Base-by-base conservation (phyloP, 352 stramenopile species). In the Phytophthora cryptogea region DNA sequence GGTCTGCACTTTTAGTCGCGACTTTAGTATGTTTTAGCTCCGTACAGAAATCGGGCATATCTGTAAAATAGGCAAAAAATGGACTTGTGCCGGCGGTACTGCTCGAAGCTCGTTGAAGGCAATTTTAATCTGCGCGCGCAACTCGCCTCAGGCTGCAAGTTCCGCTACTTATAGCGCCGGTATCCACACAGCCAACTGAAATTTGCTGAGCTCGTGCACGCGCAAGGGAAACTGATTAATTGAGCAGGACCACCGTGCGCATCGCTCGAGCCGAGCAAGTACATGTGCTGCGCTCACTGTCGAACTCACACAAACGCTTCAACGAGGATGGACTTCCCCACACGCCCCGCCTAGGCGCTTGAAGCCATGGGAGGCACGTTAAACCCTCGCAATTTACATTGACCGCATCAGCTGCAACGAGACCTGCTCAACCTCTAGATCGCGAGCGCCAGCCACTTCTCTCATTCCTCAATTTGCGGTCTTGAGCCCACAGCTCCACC, bases 311-410 rank as follows among this genome's bases (percentile, higher is more conserved):
- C 8, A 16, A 59, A 58, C 30, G 39, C 54, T 65, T 65, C 61
- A 65, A 69, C 47, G 61, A 65, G 28, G 61, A 69, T 69, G 61
- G 61, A 69, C 54, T 65, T 56, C 61, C 45, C 36, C 46, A 32
- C 54, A 59, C 53, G 59, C 40, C 52, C 59, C 46, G 60, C 53
- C 48, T 49, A 60, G 56, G 56, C 44, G 45, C 27, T 58, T 63
- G 33, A 53, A 53, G 54, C 28, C 26, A 8, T 59, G 26, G n/a
- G 10, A 45, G n/a, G 39, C 20, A 52, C 60, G 48, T 52, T 69
- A 65, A 59, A 59, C 26, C 41, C 46, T 47, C 35, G 13, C 50
- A 44, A 43, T n/a, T 16, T 53, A 32, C 33, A 44, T 60, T 59
- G 23, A 14, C 52, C 31, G 28, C 36, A 51, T 31, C 26, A 52